Evolutionary conservation across 2,329 filamentous ascomycete species (phyloP), one percentile per base, ranked within the genome.

Genomic region (Zymoseptoria tritici): DNA sequence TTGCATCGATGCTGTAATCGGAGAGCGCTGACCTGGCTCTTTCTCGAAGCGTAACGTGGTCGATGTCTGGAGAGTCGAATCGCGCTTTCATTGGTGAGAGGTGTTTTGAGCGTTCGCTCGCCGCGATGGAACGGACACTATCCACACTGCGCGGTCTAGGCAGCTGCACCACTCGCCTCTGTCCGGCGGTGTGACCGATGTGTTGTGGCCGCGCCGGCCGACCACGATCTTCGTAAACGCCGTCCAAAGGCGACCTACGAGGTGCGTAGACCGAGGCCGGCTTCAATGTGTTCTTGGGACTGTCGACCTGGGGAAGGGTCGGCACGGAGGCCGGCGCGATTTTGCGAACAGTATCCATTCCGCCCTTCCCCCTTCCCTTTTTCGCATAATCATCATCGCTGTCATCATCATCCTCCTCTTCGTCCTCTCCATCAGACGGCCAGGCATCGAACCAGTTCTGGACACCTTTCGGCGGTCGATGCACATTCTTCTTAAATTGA

Each of bases 371-470:
- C 2, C 36, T 13, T 6, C 9, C 16, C 36, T 42, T 42, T 16
- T 42, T 13, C 16, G 16, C 29, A 13, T 61, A 58, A 57, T 62
- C 60, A 3, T 71, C 67, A 29, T 70, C 68, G 20, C 69, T 68
- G 3, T 57, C 59, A 4, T 54, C 56, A 24, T 62, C 57, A 6
- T 59, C 62, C 9, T 58, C 58, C 16, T 61, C 61, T 2, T 60
- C 60, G 26, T 66, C 59, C 21, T 68, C 68, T 4, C 71, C 70
- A 5, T 69, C 68, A 26, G 70, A 67, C 21, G 64, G 50, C 50
- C 60, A 68, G 3, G 74, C 78, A 58, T 81, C 79, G 59, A 81
- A 81, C 79, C 79, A 81, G 61, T 81, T 76, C 60, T 79, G 72
- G 26, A 79, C 77, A 7, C 78, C 78, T 54, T 75, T 78, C 4